A percentile compares a stretch with the other conserved stretches of the same genome.
phyloP scores from a whole-genome alignment of 495 filamentous ascomycete genomes.

The Lasiosphaeria hispida region DNA sequence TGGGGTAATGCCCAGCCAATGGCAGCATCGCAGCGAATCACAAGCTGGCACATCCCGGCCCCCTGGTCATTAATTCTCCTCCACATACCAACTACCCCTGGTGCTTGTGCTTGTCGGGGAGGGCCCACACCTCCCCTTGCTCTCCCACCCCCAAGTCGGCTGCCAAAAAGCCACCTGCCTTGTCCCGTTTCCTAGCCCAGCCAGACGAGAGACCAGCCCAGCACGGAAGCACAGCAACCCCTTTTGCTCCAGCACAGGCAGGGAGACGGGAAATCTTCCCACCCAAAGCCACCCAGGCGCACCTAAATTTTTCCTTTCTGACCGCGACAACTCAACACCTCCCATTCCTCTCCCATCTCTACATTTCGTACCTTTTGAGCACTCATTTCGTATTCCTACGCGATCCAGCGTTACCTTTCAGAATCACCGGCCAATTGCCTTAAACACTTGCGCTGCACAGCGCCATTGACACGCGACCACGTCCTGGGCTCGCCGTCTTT shows the following conservation, averaged over 20 bases:
- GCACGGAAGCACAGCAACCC: conserved; percentile 23
- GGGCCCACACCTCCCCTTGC: conserved; percentile 11
- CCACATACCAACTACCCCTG: conserved; percentile 14
- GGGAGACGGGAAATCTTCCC: conserved; percentile 25
- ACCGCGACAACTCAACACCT: conserved; percentile 29
- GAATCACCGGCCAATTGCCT: conserved; percentile 19
- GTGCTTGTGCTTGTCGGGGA: conserved; percentile 6
- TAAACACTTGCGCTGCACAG: conserved; percentile 17
- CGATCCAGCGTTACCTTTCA: conserved; percentile 33
- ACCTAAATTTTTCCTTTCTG: conserved; percentile 37
- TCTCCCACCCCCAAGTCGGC: conserved; percentile 15
- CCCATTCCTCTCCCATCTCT: conserved; percentile 22
- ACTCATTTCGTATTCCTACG: conserved; percentile 37
- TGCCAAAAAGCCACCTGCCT: conserved; percentile 14
- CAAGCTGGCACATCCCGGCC: conserved; percentile 1
- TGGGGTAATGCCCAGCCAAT: conserved; percentile 23
- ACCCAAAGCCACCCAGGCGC: conserved; percentile 30
- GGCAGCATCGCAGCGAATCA: conserved; percentile 25
- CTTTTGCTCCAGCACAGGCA: conserved; percentile 32
- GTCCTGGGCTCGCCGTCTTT: conserved; percentile 17
- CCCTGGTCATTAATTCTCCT: conserved; percentile 29
- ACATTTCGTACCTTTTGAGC: conserved; percentile 34
- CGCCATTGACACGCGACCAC: conserved; percentile 30
- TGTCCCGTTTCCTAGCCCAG: conserved; percentile 16
- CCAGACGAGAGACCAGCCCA: neutral